phyloP scores from a whole-genome alignment of 1,284 basidiomycete genomes.

The Cystobasidiaceae sp. region DNA sequence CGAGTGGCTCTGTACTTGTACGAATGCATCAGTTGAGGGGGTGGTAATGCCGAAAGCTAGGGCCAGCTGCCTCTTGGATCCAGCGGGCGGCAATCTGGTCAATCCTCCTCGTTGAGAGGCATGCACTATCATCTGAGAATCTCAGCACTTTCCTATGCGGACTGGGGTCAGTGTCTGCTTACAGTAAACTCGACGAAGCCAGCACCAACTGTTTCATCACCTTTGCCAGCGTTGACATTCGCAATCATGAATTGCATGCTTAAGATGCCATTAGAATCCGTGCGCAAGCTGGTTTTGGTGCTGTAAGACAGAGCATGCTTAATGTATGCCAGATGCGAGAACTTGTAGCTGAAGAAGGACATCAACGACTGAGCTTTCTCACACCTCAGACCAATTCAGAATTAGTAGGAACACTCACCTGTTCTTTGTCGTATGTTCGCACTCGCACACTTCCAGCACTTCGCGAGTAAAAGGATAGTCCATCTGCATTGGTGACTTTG shows the following conservation, averaged over 20 bases:
- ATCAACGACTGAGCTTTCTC: too few species aligned
- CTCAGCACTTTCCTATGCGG: too few species aligned
- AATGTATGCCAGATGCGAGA: constrained; percentile 63
- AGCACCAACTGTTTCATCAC: neutral
- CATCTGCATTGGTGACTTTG: too few species aligned
- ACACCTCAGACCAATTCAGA: too few species aligned
- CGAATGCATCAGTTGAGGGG: too few species aligned
- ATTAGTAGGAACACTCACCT: constrained; percentile 62
- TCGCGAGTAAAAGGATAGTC: constrained; percentile 87
- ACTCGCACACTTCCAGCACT: constrained; percentile 81
- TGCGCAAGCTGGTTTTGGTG: constrained; percentile 76
- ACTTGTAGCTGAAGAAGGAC: constrained; percentile 81
- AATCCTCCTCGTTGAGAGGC: constrained; percentile 26
- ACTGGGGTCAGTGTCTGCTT: neutral
- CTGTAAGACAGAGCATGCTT: constrained; percentile 69
- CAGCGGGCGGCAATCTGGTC: neutral
- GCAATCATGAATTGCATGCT: constrained; percentile 84
- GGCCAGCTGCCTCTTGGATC: too few species aligned
- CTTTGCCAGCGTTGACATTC: constrained; percentile 34
- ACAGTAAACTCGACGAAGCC: constrained; percentile 41
- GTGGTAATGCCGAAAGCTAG: too few species aligned
- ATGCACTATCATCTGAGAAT: constrained; percentile 23
- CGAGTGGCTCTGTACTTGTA: too few species aligned
- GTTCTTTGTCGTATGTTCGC: constrained; percentile 61
- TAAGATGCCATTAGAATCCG: constrained; percentile 70